Evolutionary conservation across 768 basidiomycete species (phyloP), one percentile per base, ranked within the genome.

Genomic region (Cubamyces sp.): DNA sequence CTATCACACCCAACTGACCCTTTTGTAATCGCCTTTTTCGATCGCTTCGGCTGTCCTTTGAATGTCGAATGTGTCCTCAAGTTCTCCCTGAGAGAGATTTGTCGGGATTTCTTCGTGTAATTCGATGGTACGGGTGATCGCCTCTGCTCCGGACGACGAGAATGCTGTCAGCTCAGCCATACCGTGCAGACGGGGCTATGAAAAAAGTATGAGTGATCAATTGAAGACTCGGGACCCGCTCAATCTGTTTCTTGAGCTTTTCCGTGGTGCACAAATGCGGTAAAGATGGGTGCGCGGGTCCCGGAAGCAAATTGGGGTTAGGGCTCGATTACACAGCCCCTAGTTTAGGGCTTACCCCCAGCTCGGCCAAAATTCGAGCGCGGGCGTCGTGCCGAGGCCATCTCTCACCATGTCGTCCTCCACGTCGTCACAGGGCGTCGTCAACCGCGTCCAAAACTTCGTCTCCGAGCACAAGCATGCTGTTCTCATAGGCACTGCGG

Each of bases 401-500:
- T 57, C 59, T 58, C 34, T 61, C 63, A 51, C 66, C 70, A 74
- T 75, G 72, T 73, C 74, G 42, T 68, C 73, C 61, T 63, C 69
- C 34, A 56, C 67, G 58, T 65, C 72, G 41, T 69, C 75, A 50
- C 70, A 53, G 52, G 66, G 68, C 68, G 71, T 86, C 72, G 68
- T 87, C 58, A 87, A 89, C 67, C 87, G 90, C 70, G 77, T 88
- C 14, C 85, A 87, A 46, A 74, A 78, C 68, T 88, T 91, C 69
- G 81, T 93, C 65, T 79, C 84, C 0, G 91, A 94, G 68, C 85
- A 96, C 78, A 92, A 86, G 78, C 85, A 86, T 61, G 85, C 83
- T n/a, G 73, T 94, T 21, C 71, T 91, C 43, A 77, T 94, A 66
- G 85, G 90, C 3, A 81, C 90, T 2, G 90, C 88, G 0, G 88